These are phyloP conservation scores for Nothopassalora personata DNA, from an alignment of 2,329 filamentous ascomycete genomes.

Conservation along the genomic window DNA sequence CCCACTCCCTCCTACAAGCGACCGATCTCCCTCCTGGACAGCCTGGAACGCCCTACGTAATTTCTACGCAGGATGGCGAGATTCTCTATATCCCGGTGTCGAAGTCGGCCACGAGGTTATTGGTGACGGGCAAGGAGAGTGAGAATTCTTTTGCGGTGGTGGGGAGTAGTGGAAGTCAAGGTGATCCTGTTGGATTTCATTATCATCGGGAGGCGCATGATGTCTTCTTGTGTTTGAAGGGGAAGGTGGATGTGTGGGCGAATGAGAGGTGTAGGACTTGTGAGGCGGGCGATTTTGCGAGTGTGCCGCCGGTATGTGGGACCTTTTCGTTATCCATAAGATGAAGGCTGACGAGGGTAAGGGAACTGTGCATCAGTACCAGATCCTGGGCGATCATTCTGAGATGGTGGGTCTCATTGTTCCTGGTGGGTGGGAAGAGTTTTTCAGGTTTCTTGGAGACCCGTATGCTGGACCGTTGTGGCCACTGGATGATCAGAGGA, in stretches of 20 bases:
- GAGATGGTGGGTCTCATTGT: slow-evolving; percentile 52
- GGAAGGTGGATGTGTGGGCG: slow-evolving; percentile 53
- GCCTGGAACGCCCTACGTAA: slow-evolving; percentile 22
- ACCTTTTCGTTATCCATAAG: background rate
- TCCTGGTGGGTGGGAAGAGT: slow-evolving; percentile 56
- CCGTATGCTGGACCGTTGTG: slow-evolving; percentile 43
- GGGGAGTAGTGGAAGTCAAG: slow-evolving; percentile 44
- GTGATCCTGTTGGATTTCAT: slow-evolving; percentile 50
- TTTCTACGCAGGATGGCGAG: slow-evolving; percentile 42
- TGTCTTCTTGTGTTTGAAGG: slow-evolving; percentile 53
- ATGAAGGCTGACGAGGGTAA: slow-evolving; percentile 21
- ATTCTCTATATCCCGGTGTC: slow-evolving; percentile 49
- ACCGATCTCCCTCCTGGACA: slow-evolving; percentile 17
- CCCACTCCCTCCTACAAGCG: background rate
- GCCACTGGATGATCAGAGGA: slow-evolving; percentile 49
- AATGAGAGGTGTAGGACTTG: slow-evolving; percentile 52
- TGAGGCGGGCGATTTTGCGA: slow-evolving; percentile 53
- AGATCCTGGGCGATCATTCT: slow-evolving; percentile 50
- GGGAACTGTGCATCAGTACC: slow-evolving; percentile 52
- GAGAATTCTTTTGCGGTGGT: slow-evolving; percentile 49
- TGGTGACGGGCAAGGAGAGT: slow-evolving; percentile 50
- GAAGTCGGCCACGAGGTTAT: slow-evolving; percentile 48
- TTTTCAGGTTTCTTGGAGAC: slow-evolving; percentile 55
- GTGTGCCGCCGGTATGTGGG: slow-evolving; percentile 48
- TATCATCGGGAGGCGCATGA: slow-evolving; percentile 54